Evolutionary conservation across 2,329 filamentous ascomycete genomes (phyloP).

Genomic region (Zalaria sp.): DNA sequence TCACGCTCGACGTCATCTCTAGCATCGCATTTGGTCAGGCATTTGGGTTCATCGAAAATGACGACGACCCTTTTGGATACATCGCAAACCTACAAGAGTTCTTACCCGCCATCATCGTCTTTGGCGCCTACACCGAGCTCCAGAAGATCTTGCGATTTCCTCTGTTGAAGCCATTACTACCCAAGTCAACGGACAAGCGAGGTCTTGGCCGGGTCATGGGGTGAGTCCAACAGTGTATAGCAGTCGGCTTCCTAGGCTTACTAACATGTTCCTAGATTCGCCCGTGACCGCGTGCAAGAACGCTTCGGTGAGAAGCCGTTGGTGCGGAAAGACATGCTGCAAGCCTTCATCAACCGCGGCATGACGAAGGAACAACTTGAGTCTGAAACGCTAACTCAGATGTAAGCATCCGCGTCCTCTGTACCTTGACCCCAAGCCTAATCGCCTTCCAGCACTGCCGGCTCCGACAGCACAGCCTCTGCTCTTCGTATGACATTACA

Average conservation of each 20-base stretch:
- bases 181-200: constrained; percentile 32
- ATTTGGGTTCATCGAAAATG: constrained; percentile 35
- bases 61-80: constrained; percentile 36
- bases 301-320: constrained; percentile 31
- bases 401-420: constrained; percentile 9
- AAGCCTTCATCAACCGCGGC: constrained; percentile 34
- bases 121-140: constrained; percentile 28
- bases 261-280: constrained; percentile 15
- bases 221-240: not conserved
- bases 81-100: constrained; percentile 29
- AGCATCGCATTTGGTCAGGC: constrained; percentile 27
- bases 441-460: constrained; percentile 26
- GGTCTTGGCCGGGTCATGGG: constrained; percentile 24
- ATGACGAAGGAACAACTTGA: constrained; percentile 26
- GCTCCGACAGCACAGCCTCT: constrained; percentile 44
- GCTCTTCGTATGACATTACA: constrained; percentile 39
- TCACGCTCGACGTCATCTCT: constrained; percentile 28
- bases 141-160: constrained; percentile 27
- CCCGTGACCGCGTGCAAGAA: constrained; percentile 31
- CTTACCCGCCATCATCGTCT: constrained; percentile 30
- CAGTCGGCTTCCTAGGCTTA: too few relatives aligned
- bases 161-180: constrained; percentile 27
- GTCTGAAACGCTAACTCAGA: constrained; percentile 30
- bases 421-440: not conserved
- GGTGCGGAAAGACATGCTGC: constrained; percentile 38